These are phyloP conservation scores for Candolleomyces efflorescens DNA, from an alignment of 768 basidiomycete species.

Conservation along the genomic window DNA sequence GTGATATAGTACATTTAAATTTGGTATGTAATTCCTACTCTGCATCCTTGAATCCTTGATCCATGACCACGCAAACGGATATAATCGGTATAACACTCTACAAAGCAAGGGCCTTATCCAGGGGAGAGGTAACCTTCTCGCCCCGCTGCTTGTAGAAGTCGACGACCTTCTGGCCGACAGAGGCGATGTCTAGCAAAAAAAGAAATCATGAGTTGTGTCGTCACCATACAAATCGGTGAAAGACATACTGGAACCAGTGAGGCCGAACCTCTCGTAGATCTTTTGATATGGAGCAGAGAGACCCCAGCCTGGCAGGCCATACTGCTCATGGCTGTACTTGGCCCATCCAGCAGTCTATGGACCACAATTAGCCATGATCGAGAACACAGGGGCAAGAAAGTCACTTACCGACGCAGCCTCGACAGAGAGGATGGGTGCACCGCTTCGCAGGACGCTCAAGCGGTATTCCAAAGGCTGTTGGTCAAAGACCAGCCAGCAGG, in stretches of 20 bases:
- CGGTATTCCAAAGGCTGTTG: conserved; percentile 76
- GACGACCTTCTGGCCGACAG: conserved; percentile 80
- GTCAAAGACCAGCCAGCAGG: conserved; percentile 88
- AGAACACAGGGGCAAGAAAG: neutral
- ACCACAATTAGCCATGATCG: conserved; percentile 14
- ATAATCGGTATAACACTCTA: conserved; percentile 6
- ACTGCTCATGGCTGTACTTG: conserved; percentile 90
- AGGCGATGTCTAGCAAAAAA: conserved; percentile 58
- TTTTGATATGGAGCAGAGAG: conserved; percentile 87
- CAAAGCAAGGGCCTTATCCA: conserved; percentile 61
- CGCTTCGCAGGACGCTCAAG: conserved; percentile 81
- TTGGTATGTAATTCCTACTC: neutral
- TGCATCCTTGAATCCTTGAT: neutral
- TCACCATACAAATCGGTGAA: neutral
- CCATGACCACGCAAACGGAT: no score
- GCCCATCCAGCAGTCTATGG: conserved; percentile 74
- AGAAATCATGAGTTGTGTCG: conserved; percentile 8
- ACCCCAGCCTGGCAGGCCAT: conserved; percentile 73
- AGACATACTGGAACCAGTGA: conserved; percentile 67
- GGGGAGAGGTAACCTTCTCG: conserved; percentile 66
- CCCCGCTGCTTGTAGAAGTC: conserved; percentile 82
- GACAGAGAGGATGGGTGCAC: conserved; percentile 84
- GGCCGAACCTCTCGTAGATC: conserved; percentile 88
- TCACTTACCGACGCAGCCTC: conserved; percentile 63
- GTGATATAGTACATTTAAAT: neutral